These are phyloP conservation scores for Pythium guiyangense DNA, from an alignment of 352 stramenopile genomes.

Conservation along the genomic window DNA sequence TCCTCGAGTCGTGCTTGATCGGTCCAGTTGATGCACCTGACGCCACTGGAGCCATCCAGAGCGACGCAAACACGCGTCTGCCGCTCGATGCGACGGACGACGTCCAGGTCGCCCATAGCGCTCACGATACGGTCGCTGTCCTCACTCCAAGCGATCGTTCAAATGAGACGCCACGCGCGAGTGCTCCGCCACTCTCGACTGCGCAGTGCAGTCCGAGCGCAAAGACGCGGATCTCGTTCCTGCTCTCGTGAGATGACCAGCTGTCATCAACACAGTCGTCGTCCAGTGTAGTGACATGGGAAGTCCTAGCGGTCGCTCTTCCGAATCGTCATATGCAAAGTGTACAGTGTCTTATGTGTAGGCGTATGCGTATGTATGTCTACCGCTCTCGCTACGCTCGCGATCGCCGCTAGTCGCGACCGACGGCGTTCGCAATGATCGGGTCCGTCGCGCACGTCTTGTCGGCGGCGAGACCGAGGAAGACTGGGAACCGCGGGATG, in stretches of 20 bases:
- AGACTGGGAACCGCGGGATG: conserved; percentile 72
- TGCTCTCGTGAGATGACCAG: conserved; percentile 3
- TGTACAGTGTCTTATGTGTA: no score
- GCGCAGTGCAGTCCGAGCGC: not conserved
- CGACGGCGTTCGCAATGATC: conserved; percentile 33
- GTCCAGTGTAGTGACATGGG: no score
- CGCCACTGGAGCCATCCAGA: no score
- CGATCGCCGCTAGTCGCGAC: conserved; percentile 1
- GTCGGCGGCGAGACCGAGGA: conserved; percentile 50
- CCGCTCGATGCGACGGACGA: no score
- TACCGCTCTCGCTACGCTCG: not conserved
- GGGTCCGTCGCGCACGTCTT: conserved; percentile 46
- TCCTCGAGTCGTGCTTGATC: conserved; percentile 11
- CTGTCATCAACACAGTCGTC: no score
- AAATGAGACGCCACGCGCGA: no score
- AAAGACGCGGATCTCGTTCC: conserved; percentile 3
- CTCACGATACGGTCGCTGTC: no score
- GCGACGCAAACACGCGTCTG: no score
- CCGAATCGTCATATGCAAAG: no score
- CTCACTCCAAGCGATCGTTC: no score
- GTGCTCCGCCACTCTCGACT: no score
- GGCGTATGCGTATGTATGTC: not conserved
- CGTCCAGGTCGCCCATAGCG: not conserved
- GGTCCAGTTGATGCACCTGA: not conserved
- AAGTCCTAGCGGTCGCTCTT: no score